phyloP scores from a whole-genome alignment of 352 stramenopile species.

The Phytophthora megakarya region DNA sequence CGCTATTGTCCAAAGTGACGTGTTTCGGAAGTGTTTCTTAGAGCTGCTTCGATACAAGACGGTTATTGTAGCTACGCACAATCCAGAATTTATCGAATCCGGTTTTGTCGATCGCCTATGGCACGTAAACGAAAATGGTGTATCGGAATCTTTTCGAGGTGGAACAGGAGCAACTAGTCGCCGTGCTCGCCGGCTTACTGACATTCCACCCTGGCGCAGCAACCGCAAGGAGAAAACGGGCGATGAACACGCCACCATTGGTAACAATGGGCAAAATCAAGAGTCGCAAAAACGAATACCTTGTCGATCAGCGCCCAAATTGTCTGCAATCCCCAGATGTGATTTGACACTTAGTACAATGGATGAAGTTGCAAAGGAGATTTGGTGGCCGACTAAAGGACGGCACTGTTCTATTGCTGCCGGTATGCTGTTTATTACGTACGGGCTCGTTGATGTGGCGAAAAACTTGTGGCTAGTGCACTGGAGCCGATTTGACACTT shows the following conservation, averaged over 20 bases:
- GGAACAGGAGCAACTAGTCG: conserved; percentile 14
- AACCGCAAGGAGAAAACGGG: conserved; percentile 1
- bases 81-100: conserved; percentile 67
- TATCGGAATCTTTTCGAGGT: conserved; percentile 31
- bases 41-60: conserved; percentile 48
- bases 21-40: conserved; percentile 48
- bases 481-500: conserved; percentile 26
- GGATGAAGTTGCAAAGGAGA: conserved; percentile 24
- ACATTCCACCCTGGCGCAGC: conserved; percentile 42
- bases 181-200: conserved; percentile 34
- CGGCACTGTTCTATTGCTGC: conserved; percentile 19
- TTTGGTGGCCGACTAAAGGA: conserved; percentile 28
- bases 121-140: conserved; percentile 28
- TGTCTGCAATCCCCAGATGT: conserved; percentile 2
- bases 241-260: conserved; percentile 9
- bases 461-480: conserved; percentile 48
- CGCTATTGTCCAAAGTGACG: conserved; percentile 48
- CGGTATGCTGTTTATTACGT: conserved; percentile 28
- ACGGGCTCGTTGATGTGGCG: conserved; percentile 32
- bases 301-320: conserved; percentile 1
- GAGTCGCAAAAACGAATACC: conserved; percentile 16
- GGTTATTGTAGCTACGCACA: conserved; percentile 92
- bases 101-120: conserved; percentile 45
- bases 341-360: conserved; percentile 27
- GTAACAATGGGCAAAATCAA: conserved; percentile 12